These are phyloP conservation scores for Ceratobasidium sp. DNA, from an alignment of 1,284 basidiomycete species.

Conservation along the genomic window DNA sequence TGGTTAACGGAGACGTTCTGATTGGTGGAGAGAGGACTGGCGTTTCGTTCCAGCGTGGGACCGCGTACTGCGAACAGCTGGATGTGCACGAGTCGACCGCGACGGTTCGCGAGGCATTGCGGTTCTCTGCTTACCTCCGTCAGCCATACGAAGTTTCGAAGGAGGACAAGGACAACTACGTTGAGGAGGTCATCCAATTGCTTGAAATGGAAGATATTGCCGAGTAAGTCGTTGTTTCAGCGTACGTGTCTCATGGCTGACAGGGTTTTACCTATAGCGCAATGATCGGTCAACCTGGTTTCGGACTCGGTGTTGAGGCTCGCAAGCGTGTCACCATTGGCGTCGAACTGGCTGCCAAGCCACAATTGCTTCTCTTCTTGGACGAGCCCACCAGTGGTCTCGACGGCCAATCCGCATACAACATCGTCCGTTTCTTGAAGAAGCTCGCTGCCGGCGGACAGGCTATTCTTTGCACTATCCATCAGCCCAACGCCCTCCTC, in stretches of 20 bases:
- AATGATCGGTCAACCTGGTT: conserved; percentile 60
- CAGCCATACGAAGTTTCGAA: conserved; percentile 64
- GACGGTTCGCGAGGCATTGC: conserved; percentile 69
- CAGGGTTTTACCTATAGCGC: conserved; percentile 49
- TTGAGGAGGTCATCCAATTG: conserved; percentile 66
- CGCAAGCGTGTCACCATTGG: conserved; percentile 71
- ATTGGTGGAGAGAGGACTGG: conserved; percentile 65
- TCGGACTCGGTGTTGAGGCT: conserved; percentile 66
- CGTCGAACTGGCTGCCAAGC: conserved; percentile 71
- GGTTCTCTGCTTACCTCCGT: conserved; percentile 70
- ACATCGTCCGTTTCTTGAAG: conserved; percentile 65
- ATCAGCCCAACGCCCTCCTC: conserved; percentile 67
- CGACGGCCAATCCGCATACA: conserved; percentile 68
- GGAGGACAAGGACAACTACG: conserved; percentile 66
- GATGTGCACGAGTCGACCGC: conserved; percentile 67
- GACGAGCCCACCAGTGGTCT: conserved; percentile 68
- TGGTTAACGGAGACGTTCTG: conserved; percentile 63
- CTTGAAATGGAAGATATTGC: conserved; percentile 64
- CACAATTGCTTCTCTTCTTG: conserved; percentile 66
- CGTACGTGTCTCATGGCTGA: conserved; percentile 23
- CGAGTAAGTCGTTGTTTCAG: conserved; percentile 61
- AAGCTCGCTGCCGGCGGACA: conserved; percentile 83
- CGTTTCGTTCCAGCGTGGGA: conserved; percentile 64
- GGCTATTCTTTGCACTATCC: conserved; percentile 68
- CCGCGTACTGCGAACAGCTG: conserved; percentile 65